phyloP scores from a whole-genome alignment of 306 rosid species.

The Astragalus glycyphyllos region DNA sequence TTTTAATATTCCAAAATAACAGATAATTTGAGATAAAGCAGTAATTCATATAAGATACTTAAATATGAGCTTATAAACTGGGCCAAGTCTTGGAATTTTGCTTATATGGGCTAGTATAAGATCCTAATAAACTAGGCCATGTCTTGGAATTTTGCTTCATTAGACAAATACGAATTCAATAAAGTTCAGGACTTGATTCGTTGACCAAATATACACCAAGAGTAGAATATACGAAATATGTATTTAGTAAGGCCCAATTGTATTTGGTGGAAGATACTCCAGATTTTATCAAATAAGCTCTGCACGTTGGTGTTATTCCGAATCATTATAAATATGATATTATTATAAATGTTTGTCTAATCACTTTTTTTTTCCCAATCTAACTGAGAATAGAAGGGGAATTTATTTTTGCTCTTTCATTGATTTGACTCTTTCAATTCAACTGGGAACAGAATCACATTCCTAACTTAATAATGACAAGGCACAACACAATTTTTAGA shows the following conservation, averaged over 20 bases:
- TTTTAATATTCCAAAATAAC: no score
- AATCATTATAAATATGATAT: no score
- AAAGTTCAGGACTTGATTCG: background rate
- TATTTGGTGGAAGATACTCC: no score
- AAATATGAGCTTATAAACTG: background rate
- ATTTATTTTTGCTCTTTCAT: background rate
- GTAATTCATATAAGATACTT: no score
- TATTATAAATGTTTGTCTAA: no score
- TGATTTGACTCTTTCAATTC: conserved; percentile 29
- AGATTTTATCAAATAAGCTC: no score
- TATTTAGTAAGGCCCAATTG: background rate
- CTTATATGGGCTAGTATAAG: background rate
- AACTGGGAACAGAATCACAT: conserved; percentile 26
- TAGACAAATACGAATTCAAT: no score
- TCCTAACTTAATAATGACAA: conserved; percentile 32
- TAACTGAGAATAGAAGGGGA: background rate
- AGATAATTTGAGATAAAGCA: no score
- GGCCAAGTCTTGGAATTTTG: background rate
- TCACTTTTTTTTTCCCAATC: no score
- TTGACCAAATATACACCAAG: background rate
- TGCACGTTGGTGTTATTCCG: no score
- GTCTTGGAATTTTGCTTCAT: conserved; percentile 6
- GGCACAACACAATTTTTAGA: conserved; percentile 28
- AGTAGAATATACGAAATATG: background rate
- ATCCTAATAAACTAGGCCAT: background rate